phyloP scores from a whole-genome alignment of 2,329 filamentous ascomycete genomes.

The Cylindrodendrum hubeiense region DNA sequence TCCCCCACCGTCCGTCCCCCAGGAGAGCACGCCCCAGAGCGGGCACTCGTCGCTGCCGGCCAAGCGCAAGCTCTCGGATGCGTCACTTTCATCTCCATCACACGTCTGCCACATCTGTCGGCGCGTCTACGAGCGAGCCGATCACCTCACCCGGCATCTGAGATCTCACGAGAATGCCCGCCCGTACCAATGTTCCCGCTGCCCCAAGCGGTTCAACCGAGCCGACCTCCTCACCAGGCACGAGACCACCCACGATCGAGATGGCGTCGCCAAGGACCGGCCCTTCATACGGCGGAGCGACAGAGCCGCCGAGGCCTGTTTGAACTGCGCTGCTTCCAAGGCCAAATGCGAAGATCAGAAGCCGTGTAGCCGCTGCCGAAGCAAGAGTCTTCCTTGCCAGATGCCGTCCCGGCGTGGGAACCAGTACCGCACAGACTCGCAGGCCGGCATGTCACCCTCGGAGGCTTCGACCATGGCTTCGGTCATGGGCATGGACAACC shows the following conservation, averaged over 20 bases:
- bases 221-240: constrained; percentile 43
- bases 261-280: constrained; percentile 41
- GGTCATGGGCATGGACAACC: constrained; percentile 32
- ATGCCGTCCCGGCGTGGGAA: constrained; percentile 42
- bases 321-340: constrained; percentile 44
- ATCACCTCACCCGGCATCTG: constrained; percentile 43
- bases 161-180: constrained; percentile 44
- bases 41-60: constrained; percentile 30
- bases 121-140: constrained; percentile 44
- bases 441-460: constrained; percentile 39
- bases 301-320: constrained; percentile 42
- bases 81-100: constrained; percentile 40
- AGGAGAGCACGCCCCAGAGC: constrained; percentile 26
- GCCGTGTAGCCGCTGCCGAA: constrained; percentile 43
- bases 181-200: constrained; percentile 44
- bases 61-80: constrained; percentile 44
- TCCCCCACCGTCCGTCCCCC: constrained; percentile 24
- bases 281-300: constrained; percentile 43
- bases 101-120: constrained; percentile 45
- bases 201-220: constrained; percentile 44
- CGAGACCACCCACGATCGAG: constrained; percentile 44
- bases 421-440: constrained; percentile 42
- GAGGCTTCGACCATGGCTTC: constrained; percentile 39
- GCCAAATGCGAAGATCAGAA: constrained; percentile 45
- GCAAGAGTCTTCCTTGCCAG: constrained; percentile 41